Evolutionary conservation across 148 eudicot species (phyloP).

Genomic region (Heliosperma pusillum): DNA sequence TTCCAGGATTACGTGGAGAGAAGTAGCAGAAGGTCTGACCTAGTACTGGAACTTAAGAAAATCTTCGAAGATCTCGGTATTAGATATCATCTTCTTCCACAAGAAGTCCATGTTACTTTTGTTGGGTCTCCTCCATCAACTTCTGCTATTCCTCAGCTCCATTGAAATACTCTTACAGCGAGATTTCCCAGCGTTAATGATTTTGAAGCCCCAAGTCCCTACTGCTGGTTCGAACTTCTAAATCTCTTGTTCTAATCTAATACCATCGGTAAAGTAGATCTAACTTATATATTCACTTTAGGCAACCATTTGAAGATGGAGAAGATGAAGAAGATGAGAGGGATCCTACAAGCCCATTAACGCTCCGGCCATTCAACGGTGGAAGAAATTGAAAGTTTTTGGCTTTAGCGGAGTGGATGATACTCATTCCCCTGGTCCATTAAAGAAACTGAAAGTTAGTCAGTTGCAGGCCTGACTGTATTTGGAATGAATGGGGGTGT

Average conservation of each 20-base stretch:
- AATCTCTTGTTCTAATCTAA: background rate
- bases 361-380: slow-evolving; percentile 12
- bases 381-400: slow-evolving; percentile 35
- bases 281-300: background rate
- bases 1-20: slow-evolving; percentile 60
- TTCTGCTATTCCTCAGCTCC: background rate
- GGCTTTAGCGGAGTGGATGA: slow-evolving; percentile 35
- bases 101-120: slow-evolving; percentile 53
- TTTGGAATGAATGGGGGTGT: slow-evolving; percentile 15
- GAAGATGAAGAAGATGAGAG: slow-evolving; percentile 52
- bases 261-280: background rate
- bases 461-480: slow-evolving; percentile 41
- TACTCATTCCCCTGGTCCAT: slow-evolving; percentile 28
- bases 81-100: slow-evolving; percentile 62
- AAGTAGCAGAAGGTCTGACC: slow-evolving; percentile 54
- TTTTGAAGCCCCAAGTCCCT: background rate
- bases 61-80: slow-evolving; percentile 67
- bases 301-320: slow-evolving; percentile 34
- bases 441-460: background rate
- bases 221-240: background rate
- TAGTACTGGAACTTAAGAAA: slow-evolving; percentile 65
- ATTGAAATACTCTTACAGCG: background rate
- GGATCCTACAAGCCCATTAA: slow-evolving; percentile 35
- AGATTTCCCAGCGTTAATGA: background rate
- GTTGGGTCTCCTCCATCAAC: slow-evolving; percentile 34